These are phyloP conservation scores for Fusarium musae DNA, from an alignment of 2,329 filamentous ascomycete genomes.

Conservation along the genomic window DNA sequence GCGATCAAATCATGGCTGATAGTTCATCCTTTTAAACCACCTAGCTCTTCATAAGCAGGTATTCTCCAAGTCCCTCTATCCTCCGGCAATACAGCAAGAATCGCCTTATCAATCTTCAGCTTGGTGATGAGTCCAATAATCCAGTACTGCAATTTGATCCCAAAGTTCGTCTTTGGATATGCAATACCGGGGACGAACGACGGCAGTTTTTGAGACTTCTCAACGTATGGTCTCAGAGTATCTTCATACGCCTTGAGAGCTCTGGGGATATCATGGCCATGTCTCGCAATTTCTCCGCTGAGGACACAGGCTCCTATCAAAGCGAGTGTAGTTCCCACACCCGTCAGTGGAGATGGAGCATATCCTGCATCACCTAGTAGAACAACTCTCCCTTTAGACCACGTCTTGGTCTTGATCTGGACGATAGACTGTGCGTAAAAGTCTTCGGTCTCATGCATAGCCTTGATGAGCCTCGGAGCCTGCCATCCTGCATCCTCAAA, in stretches of 20 bases:
- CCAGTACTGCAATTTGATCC: slow-evolving; percentile 39
- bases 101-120: slow-evolving; percentile 24
- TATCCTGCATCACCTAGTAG: slow-evolving; percentile 63
- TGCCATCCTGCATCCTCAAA: slow-evolving; percentile 61
- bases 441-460: slow-evolving; percentile 51
- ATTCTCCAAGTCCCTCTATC: slow-evolving; percentile 23
- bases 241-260: slow-evolving; percentile 55
- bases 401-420: slow-evolving; percentile 54
- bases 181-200: slow-evolving; percentile 42
- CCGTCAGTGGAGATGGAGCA: slow-evolving; percentile 58
- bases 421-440: slow-evolving; percentile 58
- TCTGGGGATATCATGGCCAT: slow-evolving; percentile 37
- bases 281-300: slow-evolving; percentile 56
- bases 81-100: slow-evolving; percentile 25
- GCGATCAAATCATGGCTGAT: not conserved
- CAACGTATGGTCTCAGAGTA: slow-evolving; percentile 54
- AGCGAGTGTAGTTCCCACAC: slow-evolving; percentile 60
- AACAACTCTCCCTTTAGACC: slow-evolving; percentile 52
- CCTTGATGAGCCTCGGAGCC: slow-evolving; percentile 49
- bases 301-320: slow-evolving; percentile 62
- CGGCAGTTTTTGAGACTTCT: slow-evolving; percentile 51
- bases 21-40: not conserved
- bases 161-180: slow-evolving; percentile 44
- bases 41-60: slow-evolving; percentile 13
- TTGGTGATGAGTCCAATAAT: slow-evolving; percentile 20